Conservation (phyloP, 768 basidiomycete genomes). For the Lyophyllum semitale region DNA sequence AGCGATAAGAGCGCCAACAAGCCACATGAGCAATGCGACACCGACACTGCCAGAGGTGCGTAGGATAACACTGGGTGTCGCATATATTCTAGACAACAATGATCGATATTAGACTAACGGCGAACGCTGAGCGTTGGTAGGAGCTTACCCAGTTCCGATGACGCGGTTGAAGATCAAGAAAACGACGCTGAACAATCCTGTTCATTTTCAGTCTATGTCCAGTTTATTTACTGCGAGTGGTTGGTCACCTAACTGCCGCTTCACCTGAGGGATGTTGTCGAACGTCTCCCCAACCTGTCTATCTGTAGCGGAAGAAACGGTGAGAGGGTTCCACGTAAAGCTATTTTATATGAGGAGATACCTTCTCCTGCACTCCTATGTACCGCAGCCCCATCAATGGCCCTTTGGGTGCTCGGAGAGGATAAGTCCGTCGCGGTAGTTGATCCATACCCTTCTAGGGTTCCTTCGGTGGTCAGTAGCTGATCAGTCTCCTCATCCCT, state of each 20-base stretch:
- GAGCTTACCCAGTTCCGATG: constrained; percentile 67
- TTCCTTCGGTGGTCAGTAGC: not conserved
- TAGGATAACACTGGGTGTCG: constrained; percentile 68
- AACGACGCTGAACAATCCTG: constrained; percentile 54
- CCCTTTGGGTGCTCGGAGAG: not conserved
- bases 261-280: constrained; percentile 16
- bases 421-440: too few species aligned
- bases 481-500: not conserved
- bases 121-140: not conserved
- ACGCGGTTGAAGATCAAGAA: constrained; percentile 76
- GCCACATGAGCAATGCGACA: constrained; percentile 69
- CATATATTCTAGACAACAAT: constrained; percentile 59
- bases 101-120: not conserved
- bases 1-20: constrained; percentile 65
- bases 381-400: constrained; percentile 11
- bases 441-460: not conserved
- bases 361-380: constrained; percentile 9
- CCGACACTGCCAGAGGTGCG: constrained; percentile 71
- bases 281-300: constrained; percentile 17
- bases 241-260: constrained; percentile 17
- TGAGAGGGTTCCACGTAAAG: not conserved
- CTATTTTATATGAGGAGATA: not conserved
- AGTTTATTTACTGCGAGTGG: not conserved
- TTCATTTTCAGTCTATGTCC: not conserved
- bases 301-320: not conserved